These are phyloP conservation scores for Fusarium haematococcum DNA, from an alignment of 2,329 filamentous ascomycete species.

Conservation along the genomic window DNA sequence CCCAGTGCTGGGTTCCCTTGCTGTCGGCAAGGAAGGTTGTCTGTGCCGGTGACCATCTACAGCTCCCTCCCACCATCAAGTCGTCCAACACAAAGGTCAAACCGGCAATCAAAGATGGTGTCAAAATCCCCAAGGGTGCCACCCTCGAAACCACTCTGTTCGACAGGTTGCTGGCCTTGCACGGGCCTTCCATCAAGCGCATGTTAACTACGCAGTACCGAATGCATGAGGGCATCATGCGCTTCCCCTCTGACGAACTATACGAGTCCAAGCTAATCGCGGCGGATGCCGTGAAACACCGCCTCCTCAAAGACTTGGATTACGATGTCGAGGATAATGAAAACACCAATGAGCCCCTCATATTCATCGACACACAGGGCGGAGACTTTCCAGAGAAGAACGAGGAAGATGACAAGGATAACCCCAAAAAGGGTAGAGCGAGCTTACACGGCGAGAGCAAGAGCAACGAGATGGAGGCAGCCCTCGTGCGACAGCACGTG, in stretches of 20 bases:
- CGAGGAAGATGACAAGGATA: slow-evolving; percentile 74
- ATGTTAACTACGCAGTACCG: slow-evolving; percentile 98
- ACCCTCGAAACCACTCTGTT: slow-evolving; percentile 92
- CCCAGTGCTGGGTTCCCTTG: slow-evolving; percentile 96
- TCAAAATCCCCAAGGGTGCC: slow-evolving; percentile 61
- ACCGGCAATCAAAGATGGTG: slow-evolving; percentile 51
- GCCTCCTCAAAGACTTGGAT: slow-evolving; percentile 80
- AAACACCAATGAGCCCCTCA: slow-evolving; percentile 86
- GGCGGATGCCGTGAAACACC: slow-evolving; percentile 79
- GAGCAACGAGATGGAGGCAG: slow-evolving; percentile 91
- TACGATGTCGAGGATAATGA: slow-evolving; percentile 85
- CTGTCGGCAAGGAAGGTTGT: slow-evolving; percentile 85
- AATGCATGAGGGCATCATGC: slow-evolving; percentile 97
- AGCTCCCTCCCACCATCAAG: slow-evolving; percentile 95
- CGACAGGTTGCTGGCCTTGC: slow-evolving; percentile 83
- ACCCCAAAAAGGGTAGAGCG: slow-evolving; percentile 58
- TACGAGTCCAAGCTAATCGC: slow-evolving; percentile 87
- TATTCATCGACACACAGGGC: slow-evolving; percentile 97
- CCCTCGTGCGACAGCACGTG: slow-evolving; percentile 83
- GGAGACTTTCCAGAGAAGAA: slow-evolving; percentile 88
- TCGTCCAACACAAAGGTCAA: slow-evolving; percentile 70
- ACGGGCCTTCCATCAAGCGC: slow-evolving; percentile 86
- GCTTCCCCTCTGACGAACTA: slow-evolving; percentile 88
- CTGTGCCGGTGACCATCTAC: slow-evolving; percentile 92
- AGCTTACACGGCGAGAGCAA: slow-evolving; percentile 73